phyloP scores from a whole-genome alignment of 305 asterid species.

The Petunia hybrid region DNA sequence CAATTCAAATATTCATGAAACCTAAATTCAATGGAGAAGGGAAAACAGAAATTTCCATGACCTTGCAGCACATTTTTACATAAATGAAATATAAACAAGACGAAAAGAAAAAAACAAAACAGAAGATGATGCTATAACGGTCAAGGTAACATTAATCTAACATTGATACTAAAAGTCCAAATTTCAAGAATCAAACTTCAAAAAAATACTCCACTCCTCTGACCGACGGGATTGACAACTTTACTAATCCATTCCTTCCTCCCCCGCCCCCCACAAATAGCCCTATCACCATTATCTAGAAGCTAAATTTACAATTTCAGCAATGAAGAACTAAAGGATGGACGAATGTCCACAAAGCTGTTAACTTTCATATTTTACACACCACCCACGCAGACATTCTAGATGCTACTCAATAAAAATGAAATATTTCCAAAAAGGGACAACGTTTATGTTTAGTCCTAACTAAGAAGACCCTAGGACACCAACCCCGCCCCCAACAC shows the following conservation, averaged over 20 bases:
- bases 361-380: slow-evolving; percentile 14
- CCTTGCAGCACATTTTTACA: slow-evolving; percentile 19
- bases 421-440: background rate
- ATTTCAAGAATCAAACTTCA: slow-evolving; percentile 4
- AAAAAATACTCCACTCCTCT: background rate
- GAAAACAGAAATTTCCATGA: background rate
- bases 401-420: background rate
- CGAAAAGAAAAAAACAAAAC: background rate
- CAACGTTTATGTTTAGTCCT: background rate
- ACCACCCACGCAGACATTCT: background rate
- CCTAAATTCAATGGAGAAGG: background rate
- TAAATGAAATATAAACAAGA: background rate
- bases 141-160: background rate
- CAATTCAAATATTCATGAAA: background rate
- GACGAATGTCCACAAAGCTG: background rate
- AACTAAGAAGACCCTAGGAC: background rate
- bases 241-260: background rate
- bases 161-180: background rate
- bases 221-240: background rate
- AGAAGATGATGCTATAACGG: slow-evolving; percentile 1
- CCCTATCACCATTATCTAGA: slow-evolving; percentile 14
- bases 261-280: background rate
- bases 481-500: background rate
- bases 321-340: background rate
- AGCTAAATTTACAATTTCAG: background rate